Evolutionary conservation across 2,329 filamentous ascomycete species (phyloP).

Genomic region (Phoma herbarum): DNA sequence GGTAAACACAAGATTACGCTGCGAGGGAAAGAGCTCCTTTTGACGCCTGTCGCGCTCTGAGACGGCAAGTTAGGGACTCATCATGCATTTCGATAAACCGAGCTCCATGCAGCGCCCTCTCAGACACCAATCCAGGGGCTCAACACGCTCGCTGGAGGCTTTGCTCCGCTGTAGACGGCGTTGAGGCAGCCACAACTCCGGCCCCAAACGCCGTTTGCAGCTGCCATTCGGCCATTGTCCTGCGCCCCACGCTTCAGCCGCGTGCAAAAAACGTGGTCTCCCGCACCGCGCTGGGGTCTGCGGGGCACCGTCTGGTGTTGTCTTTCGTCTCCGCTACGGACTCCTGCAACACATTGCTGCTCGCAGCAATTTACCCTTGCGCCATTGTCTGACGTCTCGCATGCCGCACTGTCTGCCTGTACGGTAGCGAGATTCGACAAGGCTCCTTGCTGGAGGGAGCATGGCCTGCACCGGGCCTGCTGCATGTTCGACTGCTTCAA

Average conservation of each 20-base stretch:
- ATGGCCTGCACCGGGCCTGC: constrained; percentile 6
- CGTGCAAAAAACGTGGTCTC: constrained; percentile 30
- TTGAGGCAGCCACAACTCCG: constrained; percentile 13
- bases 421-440: not conserved
- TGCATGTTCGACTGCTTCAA: constrained; percentile 29
- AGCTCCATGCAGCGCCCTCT: constrained; percentile 30
- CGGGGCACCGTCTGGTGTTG: constrained; percentile 12
- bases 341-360: constrained; percentile 10
- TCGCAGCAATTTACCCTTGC: constrained; percentile 15
- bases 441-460: constrained; percentile 1
- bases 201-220: constrained; percentile 17
- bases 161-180: not conserved
- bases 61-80: constrained; percentile 28
- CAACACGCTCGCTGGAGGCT: constrained; percentile 2
- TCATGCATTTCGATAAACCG: constrained; percentile 26
- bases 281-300: constrained; percentile 17
- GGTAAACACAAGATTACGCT: not conserved
- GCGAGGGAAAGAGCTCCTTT: constrained; percentile 17
- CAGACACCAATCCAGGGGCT: constrained; percentile 21
- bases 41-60: constrained; percentile 23
- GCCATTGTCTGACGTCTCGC: constrained; percentile 12
- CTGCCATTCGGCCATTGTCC: constrained; percentile 18
- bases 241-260: constrained; percentile 35
- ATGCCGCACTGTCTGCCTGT: not conserved
- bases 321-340: not conserved